Evolutionary conservation across 148 eudicot species (phyloP).

Genomic region (Rhododendron simsii): DNA sequence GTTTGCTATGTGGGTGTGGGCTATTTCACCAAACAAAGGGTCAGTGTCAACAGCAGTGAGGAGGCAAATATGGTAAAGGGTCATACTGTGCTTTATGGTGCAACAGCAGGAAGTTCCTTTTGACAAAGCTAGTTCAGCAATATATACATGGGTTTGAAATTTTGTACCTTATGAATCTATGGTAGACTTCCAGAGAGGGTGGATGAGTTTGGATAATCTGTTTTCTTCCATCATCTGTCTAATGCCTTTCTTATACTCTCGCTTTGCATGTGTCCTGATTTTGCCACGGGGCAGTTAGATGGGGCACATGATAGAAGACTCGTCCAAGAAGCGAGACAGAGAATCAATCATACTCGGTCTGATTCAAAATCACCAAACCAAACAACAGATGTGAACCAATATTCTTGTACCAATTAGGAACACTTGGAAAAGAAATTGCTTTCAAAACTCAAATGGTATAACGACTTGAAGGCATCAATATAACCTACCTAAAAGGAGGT

Average conservation of each 20-base stretch:
- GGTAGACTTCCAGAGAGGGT: not conserved
- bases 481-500: not conserved
- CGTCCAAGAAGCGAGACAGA: not conserved
- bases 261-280: not conserved
- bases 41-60: not conserved
- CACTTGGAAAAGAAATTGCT: not conserved
- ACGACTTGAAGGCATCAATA: conserved; percentile 1
- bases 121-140: conserved; percentile 1
- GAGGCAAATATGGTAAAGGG: not conserved
- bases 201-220: not conserved
- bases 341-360: not conserved
- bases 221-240: not conserved
- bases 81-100: not conserved
- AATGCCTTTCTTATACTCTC: not conserved
- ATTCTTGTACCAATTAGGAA: not conserved
- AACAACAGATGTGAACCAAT: too few relatives aligned
- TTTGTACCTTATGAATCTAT: not conserved
- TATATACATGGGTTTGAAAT: not conserved
- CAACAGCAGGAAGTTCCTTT: not conserved
- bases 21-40: not conserved
- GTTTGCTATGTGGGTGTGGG: not conserved
- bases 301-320: not conserved
- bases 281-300: not conserved
- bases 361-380: not conserved
- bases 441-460: not conserved